Conservation (phyloP, 768 basidiomycete genomes). For the Artomyces pyxidatus region DNA sequence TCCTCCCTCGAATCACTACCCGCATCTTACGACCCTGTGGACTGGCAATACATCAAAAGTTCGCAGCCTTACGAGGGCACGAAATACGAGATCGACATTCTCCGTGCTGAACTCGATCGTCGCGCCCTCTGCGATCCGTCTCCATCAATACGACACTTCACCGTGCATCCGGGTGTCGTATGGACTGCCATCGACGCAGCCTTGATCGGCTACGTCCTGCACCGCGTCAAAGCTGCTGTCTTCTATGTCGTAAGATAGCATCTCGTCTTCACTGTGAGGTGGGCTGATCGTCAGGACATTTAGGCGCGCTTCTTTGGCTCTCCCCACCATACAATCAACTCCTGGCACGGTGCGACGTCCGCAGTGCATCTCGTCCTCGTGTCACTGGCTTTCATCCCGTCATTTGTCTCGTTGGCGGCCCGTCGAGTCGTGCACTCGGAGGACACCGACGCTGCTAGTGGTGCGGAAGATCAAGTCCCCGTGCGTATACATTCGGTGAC, state of each 20-base stretch:
- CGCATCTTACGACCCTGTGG: constrained; percentile 46
- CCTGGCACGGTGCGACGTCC: constrained; percentile 60
- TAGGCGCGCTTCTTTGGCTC: constrained; percentile 69
- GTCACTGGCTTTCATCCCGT: constrained; percentile 42
- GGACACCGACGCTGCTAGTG: constrained; percentile 14
- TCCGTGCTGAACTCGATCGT: constrained; percentile 47
- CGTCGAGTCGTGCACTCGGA: constrained; percentile 8
- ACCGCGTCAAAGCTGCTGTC: constrained; percentile 39
- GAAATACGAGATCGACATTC: constrained; percentile 74
- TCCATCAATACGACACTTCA: constrained; percentile 42
- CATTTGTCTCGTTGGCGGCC: constrained; percentile 13
- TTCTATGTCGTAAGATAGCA: constrained; percentile 56
- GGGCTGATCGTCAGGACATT: constrained; percentile 4
- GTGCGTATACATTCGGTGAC: constrained; percentile 50
- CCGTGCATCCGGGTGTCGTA: constrained; percentile 64
- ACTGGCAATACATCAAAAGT: constrained; percentile 65
- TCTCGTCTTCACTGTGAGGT: background rate
- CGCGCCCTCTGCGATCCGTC: constrained; percentile 25
- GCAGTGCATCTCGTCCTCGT: constrained; percentile 61
- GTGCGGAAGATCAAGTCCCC: constrained; percentile 21
- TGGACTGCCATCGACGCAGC: constrained; percentile 51
- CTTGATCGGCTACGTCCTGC: constrained; percentile 36
- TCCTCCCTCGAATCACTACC: constrained; percentile 62
- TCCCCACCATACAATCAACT: constrained; percentile 49
- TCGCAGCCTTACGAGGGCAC: constrained; percentile 57